Conservation (phyloP, 1,284 basidiomycete genomes). For the Trametes polyzona region DNA sequence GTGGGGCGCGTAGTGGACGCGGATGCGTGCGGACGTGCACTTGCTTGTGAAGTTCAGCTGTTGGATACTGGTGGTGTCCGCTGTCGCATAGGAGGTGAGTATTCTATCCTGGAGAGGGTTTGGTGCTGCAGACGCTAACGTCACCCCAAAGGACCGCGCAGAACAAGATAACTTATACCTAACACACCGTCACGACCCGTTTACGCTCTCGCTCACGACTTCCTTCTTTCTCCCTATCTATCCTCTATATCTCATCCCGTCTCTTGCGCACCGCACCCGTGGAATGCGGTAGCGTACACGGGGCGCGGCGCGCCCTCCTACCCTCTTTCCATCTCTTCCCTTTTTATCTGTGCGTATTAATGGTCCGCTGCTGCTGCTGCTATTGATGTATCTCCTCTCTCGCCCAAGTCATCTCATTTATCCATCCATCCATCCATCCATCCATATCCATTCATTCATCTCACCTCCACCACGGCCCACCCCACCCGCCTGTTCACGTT, state of each 20-base stretch:
- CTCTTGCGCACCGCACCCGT: background rate
- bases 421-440: no score
- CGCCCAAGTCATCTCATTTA: no score
- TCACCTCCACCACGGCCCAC: no score
- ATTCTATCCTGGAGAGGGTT: background rate
- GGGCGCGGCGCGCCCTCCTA: no score
- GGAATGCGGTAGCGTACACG: background rate
- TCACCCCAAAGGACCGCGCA: background rate
- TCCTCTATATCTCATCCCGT: background rate
- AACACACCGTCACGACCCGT: background rate
- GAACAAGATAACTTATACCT: constrained; percentile 7
- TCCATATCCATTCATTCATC: no score
- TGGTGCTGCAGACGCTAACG: background rate
- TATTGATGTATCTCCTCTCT: no score
- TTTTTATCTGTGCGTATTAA: no score
- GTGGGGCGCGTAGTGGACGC: constrained; percentile 29
- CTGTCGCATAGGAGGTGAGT: background rate
- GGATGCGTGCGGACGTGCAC: background rate
- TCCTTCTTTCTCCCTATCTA: background rate
- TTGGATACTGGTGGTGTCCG: background rate
- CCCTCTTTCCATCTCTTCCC: no score
- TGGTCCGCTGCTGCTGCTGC: no score
- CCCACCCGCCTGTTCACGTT: no score
- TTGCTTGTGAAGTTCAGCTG: background rate
- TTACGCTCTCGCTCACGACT: constrained; percentile 5